Evolutionary conservation across 108 stramenopile species (phyloP).

Genomic region (Nannochloropsis gaditana): DNA sequence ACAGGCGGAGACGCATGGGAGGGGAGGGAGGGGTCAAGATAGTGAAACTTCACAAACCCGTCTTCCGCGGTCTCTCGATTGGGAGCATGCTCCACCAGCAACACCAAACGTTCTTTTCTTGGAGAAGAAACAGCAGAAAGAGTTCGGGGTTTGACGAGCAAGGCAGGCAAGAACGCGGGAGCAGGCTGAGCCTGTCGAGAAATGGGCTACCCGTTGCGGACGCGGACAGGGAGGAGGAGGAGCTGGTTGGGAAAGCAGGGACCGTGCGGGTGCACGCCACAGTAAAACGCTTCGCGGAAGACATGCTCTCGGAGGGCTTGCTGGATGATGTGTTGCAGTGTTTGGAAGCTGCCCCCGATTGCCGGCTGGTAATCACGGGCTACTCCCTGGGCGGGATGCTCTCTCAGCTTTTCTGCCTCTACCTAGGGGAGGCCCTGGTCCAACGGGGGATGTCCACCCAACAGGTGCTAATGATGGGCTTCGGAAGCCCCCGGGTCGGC

Average conservation of each 20-base stretch:
- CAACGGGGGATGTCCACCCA: background rate
- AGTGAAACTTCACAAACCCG: background rate
- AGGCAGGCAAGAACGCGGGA: background rate
- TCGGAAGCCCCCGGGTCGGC: background rate
- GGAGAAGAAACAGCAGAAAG: background rate
- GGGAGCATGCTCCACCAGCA: background rate
- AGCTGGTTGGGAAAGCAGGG: background rate
- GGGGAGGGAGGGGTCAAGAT: background rate
- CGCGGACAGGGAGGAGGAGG: background rate
- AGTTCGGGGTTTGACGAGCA: background rate
- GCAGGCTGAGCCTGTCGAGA: background rate
- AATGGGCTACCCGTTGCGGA: background rate
- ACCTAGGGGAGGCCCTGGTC: background rate
- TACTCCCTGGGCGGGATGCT: background rate
- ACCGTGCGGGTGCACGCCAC: background rate
- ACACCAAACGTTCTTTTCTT: background rate
- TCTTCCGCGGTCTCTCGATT: background rate
- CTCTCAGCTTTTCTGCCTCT: background rate
- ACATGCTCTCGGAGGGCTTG: background rate
- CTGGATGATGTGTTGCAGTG: background rate
- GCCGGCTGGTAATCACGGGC: background rate
- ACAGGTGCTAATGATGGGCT: background rate
- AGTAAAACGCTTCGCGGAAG: constrained; percentile 11
- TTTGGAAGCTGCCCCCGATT: background rate
- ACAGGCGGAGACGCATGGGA: background rate